Evolutionary conservation across 2,329 filamentous ascomycete species (phyloP).

Genomic region (Penicillium sp.): DNA sequence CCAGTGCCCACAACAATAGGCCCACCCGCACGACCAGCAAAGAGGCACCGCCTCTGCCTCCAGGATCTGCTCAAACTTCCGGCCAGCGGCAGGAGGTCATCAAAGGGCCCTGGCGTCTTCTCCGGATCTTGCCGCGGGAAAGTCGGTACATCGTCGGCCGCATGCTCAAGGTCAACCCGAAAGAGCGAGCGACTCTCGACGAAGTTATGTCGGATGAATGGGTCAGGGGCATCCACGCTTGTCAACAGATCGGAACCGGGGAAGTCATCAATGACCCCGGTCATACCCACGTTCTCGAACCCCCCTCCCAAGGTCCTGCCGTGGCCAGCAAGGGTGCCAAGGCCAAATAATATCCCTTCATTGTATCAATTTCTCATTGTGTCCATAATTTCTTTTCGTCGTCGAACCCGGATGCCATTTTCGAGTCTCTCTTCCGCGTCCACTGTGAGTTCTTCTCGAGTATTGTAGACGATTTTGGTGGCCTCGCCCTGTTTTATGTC

Average conservation of each 20-base stretch:
- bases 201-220: conserved; percentile 88
- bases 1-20: conserved; percentile 23
- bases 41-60: conserved; percentile 40
- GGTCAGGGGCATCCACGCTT: conserved; percentile 84
- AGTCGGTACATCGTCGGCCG: conserved; percentile 84
- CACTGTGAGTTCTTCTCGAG: conserved; percentile 7
- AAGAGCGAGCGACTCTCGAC: conserved; percentile 77
- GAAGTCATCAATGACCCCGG: conserved; percentile 71
- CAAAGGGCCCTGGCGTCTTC: conserved; percentile 86
- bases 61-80: conserved; percentile 24
- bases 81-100: conserved; percentile 69
- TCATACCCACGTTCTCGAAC: conserved; percentile 84
- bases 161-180: conserved; percentile 89
- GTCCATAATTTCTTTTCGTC: conserved; percentile 20
- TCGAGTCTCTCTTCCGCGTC: conserved; percentile 1
- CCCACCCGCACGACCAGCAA: conserved; percentile 41
- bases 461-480: conserved; percentile 9
- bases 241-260: conserved; percentile 74
- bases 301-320: conserved; percentile 46
- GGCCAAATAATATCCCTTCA: conserved; percentile 29
- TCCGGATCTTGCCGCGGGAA: conserved; percentile 84
- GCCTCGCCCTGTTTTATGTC: background rate
- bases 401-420: conserved; percentile 1
- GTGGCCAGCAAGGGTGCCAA: conserved; percentile 38
- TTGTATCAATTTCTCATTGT: conserved; percentile 22